Conservation (phyloP, 371 early-diverging fungal species). For the Mycotypha africana region DNA sequence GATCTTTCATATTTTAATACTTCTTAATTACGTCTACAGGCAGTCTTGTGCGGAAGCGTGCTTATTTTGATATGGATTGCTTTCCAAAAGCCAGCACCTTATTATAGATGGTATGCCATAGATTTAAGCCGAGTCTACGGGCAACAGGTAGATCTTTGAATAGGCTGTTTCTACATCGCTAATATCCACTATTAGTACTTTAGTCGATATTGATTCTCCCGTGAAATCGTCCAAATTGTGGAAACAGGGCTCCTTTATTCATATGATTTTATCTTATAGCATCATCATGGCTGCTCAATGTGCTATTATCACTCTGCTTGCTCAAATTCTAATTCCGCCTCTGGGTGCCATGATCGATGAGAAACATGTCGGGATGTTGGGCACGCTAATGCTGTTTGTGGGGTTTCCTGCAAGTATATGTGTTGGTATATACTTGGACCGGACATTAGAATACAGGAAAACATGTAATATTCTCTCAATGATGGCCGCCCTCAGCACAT, state of each 20-base stretch:
- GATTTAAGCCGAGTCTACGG: too few species aligned
- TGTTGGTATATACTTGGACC: constrained; percentile 40
- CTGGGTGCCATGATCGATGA: constrained; percentile 27
- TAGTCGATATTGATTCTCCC: constrained; percentile 12
- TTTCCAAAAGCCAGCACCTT: constrained; percentile 16
- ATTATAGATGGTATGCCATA: constrained; percentile 15
- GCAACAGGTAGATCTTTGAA: too few species aligned
- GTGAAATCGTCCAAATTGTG: constrained; percentile 19
- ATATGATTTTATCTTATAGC: constrained; percentile 35
- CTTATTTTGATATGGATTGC: constrained; percentile 17
- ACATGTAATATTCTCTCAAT: constrained; percentile 26
- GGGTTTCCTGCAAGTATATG: constrained; percentile 41
- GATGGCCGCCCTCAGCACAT: constrained; percentile 18
- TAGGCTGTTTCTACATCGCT: background rate
- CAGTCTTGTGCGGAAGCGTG: constrained; percentile 17
- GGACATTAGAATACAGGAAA: constrained; percentile 25
- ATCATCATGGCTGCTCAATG: constrained; percentile 47
- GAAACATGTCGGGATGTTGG: constrained; percentile 34
- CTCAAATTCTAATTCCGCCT: constrained; percentile 43
- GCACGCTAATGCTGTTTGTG: constrained; percentile 33
- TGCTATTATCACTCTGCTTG: constrained; percentile 41
- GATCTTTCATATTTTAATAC: background rate
- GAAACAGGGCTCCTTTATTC: constrained; percentile 20
- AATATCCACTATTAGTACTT: constrained; percentile 7
- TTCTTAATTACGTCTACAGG: constrained; percentile 3